Conservation (phyloP, 2,329 filamentous ascomycete species). For the Penicillium polonicum region DNA sequence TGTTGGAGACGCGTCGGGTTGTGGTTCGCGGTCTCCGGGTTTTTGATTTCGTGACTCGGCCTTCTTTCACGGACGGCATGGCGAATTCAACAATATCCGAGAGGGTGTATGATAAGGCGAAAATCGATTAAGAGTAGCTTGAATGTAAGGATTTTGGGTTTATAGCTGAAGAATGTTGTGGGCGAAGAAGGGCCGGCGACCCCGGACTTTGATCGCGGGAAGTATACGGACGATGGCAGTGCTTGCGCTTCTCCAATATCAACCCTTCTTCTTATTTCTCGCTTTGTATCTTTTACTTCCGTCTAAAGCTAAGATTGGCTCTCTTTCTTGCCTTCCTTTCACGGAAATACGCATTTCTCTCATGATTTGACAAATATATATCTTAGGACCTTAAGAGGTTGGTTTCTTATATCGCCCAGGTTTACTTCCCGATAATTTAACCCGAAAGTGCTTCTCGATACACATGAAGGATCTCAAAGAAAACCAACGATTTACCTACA, state of each 20-base stretch:
- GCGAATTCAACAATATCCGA: rapidly evolving
- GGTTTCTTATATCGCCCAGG: too few relatives aligned
- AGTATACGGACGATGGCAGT: not conserved
- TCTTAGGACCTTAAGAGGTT: not conserved
- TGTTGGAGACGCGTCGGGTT: slow-evolving; percentile 19
- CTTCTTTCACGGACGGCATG: slow-evolving; percentile 21
- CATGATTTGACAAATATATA: not conserved
- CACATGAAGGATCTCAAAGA: too few relatives aligned
- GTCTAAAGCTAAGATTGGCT: not conserved
- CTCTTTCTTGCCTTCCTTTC: too few relatives aligned
- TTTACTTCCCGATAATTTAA: not conserved
- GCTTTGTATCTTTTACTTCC: not conserved
- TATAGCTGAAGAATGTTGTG: not conserved
- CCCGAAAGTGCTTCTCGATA: too few relatives aligned
- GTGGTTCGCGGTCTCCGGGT: slow-evolving; percentile 7
- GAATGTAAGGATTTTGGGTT: not conserved
- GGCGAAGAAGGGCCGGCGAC: not conserved
- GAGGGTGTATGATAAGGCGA: slow-evolving; percentile 4
- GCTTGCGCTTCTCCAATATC: not conserved
- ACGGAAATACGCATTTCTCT: too few relatives aligned
- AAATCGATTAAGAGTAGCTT: not conserved
- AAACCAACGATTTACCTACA: too few relatives aligned
- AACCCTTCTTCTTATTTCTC: not conserved
- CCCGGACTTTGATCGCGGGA: not conserved
- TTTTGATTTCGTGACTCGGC: slow-evolving; percentile 26